phyloP scores from a whole-genome alignment of 31 red algal species.

The Odonthalia washingtoniensis region DNA sequence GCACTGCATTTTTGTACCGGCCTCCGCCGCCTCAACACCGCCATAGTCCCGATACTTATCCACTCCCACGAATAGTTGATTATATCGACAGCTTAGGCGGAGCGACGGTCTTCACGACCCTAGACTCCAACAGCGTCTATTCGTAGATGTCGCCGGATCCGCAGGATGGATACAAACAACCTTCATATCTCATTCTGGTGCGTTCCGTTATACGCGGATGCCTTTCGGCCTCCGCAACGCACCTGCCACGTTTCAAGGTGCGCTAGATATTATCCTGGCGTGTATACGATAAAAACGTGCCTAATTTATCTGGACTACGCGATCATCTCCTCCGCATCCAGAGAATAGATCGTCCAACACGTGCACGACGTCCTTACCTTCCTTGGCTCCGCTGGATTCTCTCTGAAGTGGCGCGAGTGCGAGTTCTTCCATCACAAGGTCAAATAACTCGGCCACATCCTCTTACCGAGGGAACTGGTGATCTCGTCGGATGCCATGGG shows the following conservation, averaged over 20 bases:
- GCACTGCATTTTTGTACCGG: background rate
- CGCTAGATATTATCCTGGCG: conserved; percentile 46
- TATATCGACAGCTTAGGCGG: too few relatives aligned
- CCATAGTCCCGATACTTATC: background rate
- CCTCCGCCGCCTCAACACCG: too few relatives aligned
- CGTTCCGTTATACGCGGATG: conserved; percentile 41
- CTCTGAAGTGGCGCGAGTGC: background rate
- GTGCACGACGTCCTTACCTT: background rate
- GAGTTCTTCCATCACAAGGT: conserved; percentile 15
- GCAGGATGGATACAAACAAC: too few relatives aligned
- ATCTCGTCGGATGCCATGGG: background rate
- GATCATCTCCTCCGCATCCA: conserved; percentile 9
- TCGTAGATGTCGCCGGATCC: conserved; percentile 11
- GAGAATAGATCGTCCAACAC: background rate
- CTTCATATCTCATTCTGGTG: conserved; percentile 1
- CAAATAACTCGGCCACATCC: conserved; percentile 23
- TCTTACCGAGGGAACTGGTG: too few relatives aligned
- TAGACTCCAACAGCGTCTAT: conserved; percentile 44
- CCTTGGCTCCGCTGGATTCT: background rate
- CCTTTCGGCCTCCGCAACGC: conserved; percentile 60
- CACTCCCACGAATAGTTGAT: too few relatives aligned
- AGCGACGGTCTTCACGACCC: background rate
- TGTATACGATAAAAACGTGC: conserved; percentile 31
- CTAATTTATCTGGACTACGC: conserved; percentile 52
- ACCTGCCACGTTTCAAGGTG: conserved; percentile 45